Base-by-base conservation (phyloP, 495 filamentous ascomycete genomes). In the Usnea hakonensis region DNA sequence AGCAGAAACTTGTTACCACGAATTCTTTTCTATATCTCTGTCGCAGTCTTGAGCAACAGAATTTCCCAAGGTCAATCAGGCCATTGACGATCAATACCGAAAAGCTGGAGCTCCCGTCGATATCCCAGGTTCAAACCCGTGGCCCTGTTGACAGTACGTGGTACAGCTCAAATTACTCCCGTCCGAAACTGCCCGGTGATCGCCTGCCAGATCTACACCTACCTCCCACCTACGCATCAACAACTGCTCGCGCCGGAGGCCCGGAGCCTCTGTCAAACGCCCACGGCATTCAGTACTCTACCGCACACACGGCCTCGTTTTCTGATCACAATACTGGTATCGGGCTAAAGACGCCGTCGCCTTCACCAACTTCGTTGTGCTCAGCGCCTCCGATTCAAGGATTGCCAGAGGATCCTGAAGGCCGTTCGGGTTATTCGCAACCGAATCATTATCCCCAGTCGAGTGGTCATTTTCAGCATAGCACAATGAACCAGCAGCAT, bases 91-190 rank as follows among this genome's bases (percentile, higher is more conserved):
- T 72, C 72, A 83, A 83, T 78, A 90, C 87, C 91, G 91, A 83
- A 89, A 97, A 95, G 82, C 92, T 97, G 92, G 92, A 95, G 91
- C 87, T 94, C 78, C 90, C 92, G 76, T 88, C 90, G 81, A 87
- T 93, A 70, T 87, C 90, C 73, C 89, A 91, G 82, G 84, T 90
- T 83, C 89, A 90, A 75, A 85, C 87, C 85, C 88, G 91, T 87
- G 90, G 87, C 81, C 82, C 85, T 78, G 81, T 82, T 75, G 89
- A 95, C 77, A 82, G 84, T 61, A 77, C 85, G 74, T 91, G 85
- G 78, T 90, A 88, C 78, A 87, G 87, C 78, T 79, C 80, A 74
- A 83, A 89, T 76, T 85, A 83, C 70, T 76, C 81, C 43, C 83
- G 87, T 69, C 81, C 87, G 66, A 74, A 85, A 77, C 81, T 83